Evolutionary conservation across 1,139 yeast genomes (phyloP).

Genomic region (Meyerozyma elateridarum): DNA sequence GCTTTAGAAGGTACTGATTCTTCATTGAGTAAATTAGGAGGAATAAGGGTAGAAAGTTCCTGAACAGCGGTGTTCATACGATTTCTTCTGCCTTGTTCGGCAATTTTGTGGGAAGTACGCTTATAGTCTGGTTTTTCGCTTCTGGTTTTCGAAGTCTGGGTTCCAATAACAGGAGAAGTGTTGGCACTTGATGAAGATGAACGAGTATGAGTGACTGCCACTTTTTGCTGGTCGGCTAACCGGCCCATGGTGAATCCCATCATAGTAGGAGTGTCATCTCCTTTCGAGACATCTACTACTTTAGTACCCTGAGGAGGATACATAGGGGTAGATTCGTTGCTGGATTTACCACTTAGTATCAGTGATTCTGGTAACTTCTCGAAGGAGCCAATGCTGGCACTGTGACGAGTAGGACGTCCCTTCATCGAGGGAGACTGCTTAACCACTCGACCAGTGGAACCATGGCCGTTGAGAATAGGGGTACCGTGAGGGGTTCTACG

Average conservation of each 20-base stretch:
- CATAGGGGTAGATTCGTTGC: conserved; percentile 29
- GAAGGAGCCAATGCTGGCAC: conserved; percentile 17
- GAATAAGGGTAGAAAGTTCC: conserved; percentile 66
- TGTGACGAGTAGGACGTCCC: conserved; percentile 11
- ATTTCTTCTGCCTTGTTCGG: conserved; percentile 94
- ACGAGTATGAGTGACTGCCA: conserved; percentile 1
- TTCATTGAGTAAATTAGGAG: conserved; percentile 55
- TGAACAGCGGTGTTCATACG: conserved; percentile 83
- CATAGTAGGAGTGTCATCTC: conserved; percentile 13
- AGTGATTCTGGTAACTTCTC: conserved; percentile 38
- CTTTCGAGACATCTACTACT: conserved; percentile 10
- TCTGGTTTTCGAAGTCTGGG: conserved; percentile 10
- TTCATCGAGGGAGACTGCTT: conserved; percentile 21
- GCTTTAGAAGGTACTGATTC: conserved; percentile 78
- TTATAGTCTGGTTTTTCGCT: conserved; percentile 37
- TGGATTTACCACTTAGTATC: conserved; percentile 14
- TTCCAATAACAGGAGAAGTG: conserved; percentile 12
- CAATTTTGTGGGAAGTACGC: conserved; percentile 82
- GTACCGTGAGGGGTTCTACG: conserved; percentile 49
- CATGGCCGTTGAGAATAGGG: conserved; percentile 33
- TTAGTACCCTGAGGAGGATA: conserved; percentile 35
- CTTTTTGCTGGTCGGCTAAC: conserved; percentile 34
- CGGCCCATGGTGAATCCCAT: conserved; percentile 50
- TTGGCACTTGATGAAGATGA: conserved; percentile 9
- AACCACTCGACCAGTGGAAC: conserved; percentile 10